Percentiles rank a stretch among this genome's conserved stretches.
Evolutionary conservation across 371 early-diverging fungal genomes (phyloP).

Genomic region (Parasitella parasitica): DNA sequence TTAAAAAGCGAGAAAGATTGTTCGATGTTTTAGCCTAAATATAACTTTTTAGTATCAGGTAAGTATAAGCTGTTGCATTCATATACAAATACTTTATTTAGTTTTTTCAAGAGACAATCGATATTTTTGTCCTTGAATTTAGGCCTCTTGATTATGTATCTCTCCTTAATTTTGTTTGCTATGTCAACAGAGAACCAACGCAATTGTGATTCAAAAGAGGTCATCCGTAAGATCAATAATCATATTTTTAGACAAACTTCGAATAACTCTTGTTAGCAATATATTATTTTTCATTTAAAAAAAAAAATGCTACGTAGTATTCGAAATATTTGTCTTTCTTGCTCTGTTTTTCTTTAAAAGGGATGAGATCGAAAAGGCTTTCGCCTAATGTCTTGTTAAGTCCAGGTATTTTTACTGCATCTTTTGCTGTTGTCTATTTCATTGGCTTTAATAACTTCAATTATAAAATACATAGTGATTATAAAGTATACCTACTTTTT

Average conservation of each 20-base stretch:
- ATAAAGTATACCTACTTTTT: not conserved
- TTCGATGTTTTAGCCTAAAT: not conserved
- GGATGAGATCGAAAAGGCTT: conserved; percentile 62
- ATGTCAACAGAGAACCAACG: not conserved
- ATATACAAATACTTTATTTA: not conserved
- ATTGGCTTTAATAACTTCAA: conserved; percentile 1
- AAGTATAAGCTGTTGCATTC: not conserved
- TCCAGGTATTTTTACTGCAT: not conserved
- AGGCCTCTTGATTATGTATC: not conserved
- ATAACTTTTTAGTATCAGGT: not conserved
- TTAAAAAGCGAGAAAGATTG: not conserved
- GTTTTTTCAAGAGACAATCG: not conserved
- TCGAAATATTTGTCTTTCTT: not conserved
- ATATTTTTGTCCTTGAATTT: not conserved
- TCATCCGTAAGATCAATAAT: conserved; percentile 1
- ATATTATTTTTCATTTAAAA: conserved; percentile 1
- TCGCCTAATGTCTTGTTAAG: conserved; percentile 86
- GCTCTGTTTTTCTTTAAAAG: not conserved
- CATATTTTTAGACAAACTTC: conserved; percentile 1
- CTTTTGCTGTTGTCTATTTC: not conserved
- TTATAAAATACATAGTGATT: not conserved
- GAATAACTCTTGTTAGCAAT: conserved; percentile 1
- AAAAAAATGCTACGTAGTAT: conserved; percentile 1
- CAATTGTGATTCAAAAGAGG: not conserved
- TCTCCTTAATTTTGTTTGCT: not conserved